Evolutionary conservation across 1,284 basidiomycete species (phyloP).

Genomic region (Ceratobasidium sp.): DNA sequence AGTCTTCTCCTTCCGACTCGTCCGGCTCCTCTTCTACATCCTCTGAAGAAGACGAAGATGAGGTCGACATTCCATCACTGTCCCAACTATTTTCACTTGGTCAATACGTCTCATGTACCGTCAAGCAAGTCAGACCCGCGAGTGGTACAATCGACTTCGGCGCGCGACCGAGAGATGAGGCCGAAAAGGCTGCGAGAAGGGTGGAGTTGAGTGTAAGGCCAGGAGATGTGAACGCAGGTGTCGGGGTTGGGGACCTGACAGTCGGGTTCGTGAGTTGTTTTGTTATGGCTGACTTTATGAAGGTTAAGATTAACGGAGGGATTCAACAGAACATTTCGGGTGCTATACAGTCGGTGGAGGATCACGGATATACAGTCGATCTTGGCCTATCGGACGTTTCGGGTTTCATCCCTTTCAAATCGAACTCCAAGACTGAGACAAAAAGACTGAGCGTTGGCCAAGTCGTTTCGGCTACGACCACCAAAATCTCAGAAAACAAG

Average conservation of each 20-base stretch:
- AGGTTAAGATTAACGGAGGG: neutral
- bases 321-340: conserved; percentile 66
- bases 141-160: conserved; percentile 67
- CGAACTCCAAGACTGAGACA: conserved; percentile 54
- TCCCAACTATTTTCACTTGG: conserved; percentile 84
- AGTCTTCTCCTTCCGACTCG: conserved; percentile 49
- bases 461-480: conserved; percentile 74
- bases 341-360: conserved; percentile 89
- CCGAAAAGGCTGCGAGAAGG: conserved; percentile 76
- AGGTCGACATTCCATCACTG: conserved; percentile 72
- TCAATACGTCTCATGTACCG: conserved; percentile 87
- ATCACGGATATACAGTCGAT: conserved; percentile 94
- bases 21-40: conserved; percentile 64
- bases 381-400: conserved; percentile 82
- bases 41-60: conserved; percentile 59
- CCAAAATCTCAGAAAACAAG: conserved; percentile 76
- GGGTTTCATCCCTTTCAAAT: conserved; percentile 84
- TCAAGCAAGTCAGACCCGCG: conserved; percentile 75
- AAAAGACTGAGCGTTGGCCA: conserved; percentile 73
- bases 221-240: conserved; percentile 87
- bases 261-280: conserved; percentile 74
- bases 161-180: conserved; percentile 71
- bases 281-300: neutral
- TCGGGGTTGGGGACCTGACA: conserved; percentile 84
- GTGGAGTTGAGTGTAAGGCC: conserved; percentile 92